Percentiles rank a stretch among this genome's conserved stretches.
Conservation (phyloP, 2,329 filamentous ascomycete species). For the Fusarium begoniae region DNA sequence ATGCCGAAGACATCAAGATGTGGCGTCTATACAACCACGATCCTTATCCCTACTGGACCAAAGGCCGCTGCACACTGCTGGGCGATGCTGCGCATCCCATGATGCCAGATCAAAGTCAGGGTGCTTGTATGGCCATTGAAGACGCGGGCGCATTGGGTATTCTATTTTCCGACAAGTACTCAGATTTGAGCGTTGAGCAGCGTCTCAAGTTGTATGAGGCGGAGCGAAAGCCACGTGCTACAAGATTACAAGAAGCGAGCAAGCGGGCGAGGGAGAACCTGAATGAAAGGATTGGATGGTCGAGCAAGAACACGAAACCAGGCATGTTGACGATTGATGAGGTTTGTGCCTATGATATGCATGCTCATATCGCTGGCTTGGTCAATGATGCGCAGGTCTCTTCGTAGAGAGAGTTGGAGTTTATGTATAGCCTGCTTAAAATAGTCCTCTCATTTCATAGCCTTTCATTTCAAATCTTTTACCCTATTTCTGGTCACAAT, state of each 20-base stretch:
- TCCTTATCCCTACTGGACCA: constrained; percentile 22
- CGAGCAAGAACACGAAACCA: constrained; percentile 55
- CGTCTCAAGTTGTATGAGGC: constrained; percentile 5
- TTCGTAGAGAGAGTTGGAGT: not conserved
- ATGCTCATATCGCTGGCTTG: constrained; percentile 34
- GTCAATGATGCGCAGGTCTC: not conserved
- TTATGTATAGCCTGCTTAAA: not conserved
- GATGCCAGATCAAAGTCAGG: constrained; percentile 22
- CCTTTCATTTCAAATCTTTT: too few species aligned
- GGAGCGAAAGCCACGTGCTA: constrained; percentile 8
- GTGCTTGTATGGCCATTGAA: constrained; percentile 9
- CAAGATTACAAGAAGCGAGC: constrained; percentile 8
- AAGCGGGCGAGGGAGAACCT: constrained; percentile 17
- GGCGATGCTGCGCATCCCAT: constrained; percentile 28
- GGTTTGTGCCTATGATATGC: constrained; percentile 63
- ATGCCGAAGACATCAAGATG: constrained; percentile 66
- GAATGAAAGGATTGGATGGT: constrained; percentile 19
- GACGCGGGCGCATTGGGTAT: constrained; percentile 2
- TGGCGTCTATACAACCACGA: constrained; percentile 64
- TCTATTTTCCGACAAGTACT: not conserved
- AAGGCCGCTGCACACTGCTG: constrained; percentile 9
- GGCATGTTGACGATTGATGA: constrained; percentile 70
- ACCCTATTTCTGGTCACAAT: not conserved
- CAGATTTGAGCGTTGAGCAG: not conserved
- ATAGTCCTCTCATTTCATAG: too few species aligned